Evolutionary conservation across 257 asterid species (phyloP).

Genomic region (Lycium barbarum): DNA sequence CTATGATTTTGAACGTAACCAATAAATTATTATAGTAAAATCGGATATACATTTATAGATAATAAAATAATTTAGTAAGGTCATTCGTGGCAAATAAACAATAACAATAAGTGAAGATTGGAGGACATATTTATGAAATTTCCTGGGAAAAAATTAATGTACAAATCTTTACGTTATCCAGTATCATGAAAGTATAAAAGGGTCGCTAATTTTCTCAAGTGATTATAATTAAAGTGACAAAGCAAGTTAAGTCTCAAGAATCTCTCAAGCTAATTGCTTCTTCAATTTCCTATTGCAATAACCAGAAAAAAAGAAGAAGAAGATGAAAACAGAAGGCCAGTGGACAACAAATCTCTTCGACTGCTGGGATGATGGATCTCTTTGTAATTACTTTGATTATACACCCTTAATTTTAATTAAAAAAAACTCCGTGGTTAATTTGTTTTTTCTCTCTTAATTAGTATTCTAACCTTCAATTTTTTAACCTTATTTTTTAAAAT

Average conservation of each 20-base stretch:
- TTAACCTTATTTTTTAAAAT: neutral
- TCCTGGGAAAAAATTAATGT: neutral
- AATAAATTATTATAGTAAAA: no score
- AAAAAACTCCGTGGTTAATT: neutral
- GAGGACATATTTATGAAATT: conserved; percentile 11
- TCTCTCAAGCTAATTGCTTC: neutral
- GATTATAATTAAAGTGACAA: neutral
- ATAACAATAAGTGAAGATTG: neutral
- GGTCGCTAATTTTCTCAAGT: neutral
- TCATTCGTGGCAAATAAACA: no score
- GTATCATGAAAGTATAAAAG: conserved; percentile 10
- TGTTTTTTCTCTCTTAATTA: neutral
- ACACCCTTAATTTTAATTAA: neutral
- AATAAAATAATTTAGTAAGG: neutral
- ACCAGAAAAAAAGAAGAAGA: neutral
- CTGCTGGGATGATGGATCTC: conserved; percentile 40
- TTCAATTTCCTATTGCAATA: neutral
- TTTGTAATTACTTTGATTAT: conserved; percentile 36
- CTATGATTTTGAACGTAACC: neutral
- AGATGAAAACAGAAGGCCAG: conserved; percentile 38
- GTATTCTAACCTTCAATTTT: neutral
- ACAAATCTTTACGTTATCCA: neutral
- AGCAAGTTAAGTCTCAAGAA: neutral
- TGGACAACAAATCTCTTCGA: conserved; percentile 44
- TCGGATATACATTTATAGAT: neutral